Evolutionary conservation across 768 basidiomycete species (phyloP), one percentile per base, ranked within the genome.

Genomic region (Pleurotus tuber-regium): DNA sequence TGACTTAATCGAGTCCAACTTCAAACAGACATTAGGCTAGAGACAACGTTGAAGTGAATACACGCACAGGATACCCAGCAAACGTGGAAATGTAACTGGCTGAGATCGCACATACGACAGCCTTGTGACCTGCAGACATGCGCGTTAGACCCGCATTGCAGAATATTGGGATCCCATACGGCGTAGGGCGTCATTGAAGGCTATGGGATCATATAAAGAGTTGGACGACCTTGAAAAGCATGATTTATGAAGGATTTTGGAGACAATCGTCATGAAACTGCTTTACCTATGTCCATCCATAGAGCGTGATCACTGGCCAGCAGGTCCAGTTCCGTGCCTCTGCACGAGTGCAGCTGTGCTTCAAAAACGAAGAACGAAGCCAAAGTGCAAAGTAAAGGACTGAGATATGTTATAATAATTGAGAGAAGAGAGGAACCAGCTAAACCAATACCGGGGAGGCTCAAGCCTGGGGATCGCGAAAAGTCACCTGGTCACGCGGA

Each of bases 1-100:
- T 55, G 92, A 95, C 72, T 98, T 98, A 70, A 98, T 80, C 50
- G 89, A 92, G 68, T 98, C 96, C 73, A 98, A 74, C 85, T 95
- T 61, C 33, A 16, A 52, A 23, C 24, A 44, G 43, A 33, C 24
- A 43, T 46, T 36, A 41, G 30, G 25, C 39, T 31, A 49, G 31
- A 42, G 28, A 43, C 14, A 19, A 10, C n/a, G 12, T 14, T n/a
- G 21, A 5, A 6, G 8, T 53, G 11, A 33, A 43, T 46, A 3
- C 14, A 81, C 74, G 55, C 54, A 77, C 91, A 51, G 92, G 92
- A 68, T 94, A 96, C 43, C 94, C 94, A 51, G 89, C 88, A 62
- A 96, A 82, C 11, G 95, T 97, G 41, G 93, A 94, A 57, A 94
- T 80, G 67, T 94, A 89, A 60, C 92, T 93, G 43, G 93, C 93